Percentiles rank a stretch among this genome's conserved stretches.
phyloP scores from a whole-genome alignment of 148 eudicot species.

The Spergularia bocconei region DNA sequence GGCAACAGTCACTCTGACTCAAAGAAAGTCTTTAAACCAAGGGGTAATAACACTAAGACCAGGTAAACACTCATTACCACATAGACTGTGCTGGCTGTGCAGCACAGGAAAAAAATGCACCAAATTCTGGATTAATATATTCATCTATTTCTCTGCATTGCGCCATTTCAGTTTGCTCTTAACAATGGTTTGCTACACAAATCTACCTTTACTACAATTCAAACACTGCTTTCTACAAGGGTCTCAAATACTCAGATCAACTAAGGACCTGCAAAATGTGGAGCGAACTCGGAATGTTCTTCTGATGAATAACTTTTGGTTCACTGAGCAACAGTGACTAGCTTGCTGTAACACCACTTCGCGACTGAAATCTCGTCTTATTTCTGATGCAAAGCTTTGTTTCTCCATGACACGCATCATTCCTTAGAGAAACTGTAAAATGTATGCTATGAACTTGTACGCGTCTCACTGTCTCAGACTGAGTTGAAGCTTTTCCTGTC shows the following conservation, averaged over 20 bases:
- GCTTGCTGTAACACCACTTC: not conserved
- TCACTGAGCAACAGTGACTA: not conserved
- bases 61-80: not conserved
- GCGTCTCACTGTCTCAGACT: no score
- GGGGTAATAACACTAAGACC: not conserved
- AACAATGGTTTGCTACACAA: not conserved
- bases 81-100: no score
- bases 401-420: not conserved
- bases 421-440: not conserved
- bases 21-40: not conserved
- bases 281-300: not conserved
- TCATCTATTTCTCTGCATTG: not conserved
- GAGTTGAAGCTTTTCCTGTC: not conserved
- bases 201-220: slow-evolving; percentile 2
- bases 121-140: not conserved
- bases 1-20: slow-evolving; percentile 13
- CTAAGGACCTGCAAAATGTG: not conserved
- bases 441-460: not conserved
- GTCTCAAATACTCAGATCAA: not conserved
- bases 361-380: not conserved
- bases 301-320: not conserved
- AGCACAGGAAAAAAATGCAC: no score
- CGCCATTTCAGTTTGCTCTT: not conserved
- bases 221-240: not conserved
- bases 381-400: not conserved